phyloP scores from a whole-genome alignment of 2,329 filamentous ascomycete genomes.

The Berkeleyomyces rouxiae region DNA sequence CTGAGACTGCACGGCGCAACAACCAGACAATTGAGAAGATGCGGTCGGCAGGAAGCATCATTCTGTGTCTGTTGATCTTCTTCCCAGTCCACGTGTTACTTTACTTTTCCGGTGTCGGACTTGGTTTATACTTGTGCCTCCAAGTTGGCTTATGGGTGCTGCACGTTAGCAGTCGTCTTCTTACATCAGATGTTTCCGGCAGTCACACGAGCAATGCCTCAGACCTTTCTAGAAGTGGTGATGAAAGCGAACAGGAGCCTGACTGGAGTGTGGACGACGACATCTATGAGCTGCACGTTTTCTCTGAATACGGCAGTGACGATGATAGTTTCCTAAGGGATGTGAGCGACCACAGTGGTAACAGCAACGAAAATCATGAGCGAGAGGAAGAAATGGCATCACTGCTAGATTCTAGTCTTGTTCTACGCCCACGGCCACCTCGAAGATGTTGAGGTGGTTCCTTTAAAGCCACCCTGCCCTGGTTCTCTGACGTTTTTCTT shows the following conservation, averaged over 20 bases:
- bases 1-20: background rate
- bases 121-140: conserved; percentile 5
- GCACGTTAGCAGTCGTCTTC: background rate
- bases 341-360: conserved; percentile 20
- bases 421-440: background rate
- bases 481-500: background rate
- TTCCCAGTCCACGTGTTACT: conserved; percentile 10
- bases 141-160: conserved; percentile 1
- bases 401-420: background rate
- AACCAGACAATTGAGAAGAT: conserved; percentile 4
- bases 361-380: conserved; percentile 18
- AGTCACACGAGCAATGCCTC: too few relatives aligned
- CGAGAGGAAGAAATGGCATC: background rate
- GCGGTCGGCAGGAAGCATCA: conserved; percentile 5
- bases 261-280: conserved; percentile 19
- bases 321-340: conserved; percentile 17
- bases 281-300: conserved; percentile 15
- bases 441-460: too few relatives aligned
- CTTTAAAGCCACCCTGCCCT: background rate
- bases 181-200: background rate
- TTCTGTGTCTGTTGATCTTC: conserved; percentile 8
- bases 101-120: background rate
- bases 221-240: conserved; percentile 7
- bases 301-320: background rate
- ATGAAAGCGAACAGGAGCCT: conserved; percentile 20